Evolutionary conservation across 108 stramenopile species (phyloP).

Genomic region (Aurantiochytrium sp.): DNA sequence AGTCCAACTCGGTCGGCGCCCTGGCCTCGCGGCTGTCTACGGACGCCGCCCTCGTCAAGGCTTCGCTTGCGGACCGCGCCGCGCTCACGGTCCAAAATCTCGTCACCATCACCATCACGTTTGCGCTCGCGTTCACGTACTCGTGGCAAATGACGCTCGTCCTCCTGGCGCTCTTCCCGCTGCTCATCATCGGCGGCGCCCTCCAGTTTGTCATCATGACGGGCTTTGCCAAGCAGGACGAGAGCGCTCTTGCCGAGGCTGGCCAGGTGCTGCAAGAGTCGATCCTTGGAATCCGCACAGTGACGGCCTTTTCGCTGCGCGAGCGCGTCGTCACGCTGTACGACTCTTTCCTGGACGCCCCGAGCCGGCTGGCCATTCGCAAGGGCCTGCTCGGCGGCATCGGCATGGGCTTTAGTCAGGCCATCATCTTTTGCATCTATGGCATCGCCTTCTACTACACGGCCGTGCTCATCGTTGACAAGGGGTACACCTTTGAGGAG

Average conservation of each 20-base stretch:
- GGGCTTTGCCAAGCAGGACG: slow-evolving; percentile 36
- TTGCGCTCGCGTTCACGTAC: slow-evolving; percentile 50
- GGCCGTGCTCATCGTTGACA: slow-evolving; percentile 34
- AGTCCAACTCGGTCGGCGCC: slow-evolving; percentile 4
- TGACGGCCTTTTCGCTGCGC: slow-evolving; percentile 57
- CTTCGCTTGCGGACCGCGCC: slow-evolving; percentile 41
- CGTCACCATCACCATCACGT: slow-evolving; percentile 37
- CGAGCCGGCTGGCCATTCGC: neutral
- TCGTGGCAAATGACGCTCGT: slow-evolving; percentile 54
- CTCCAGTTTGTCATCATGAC: slow-evolving; percentile 44
- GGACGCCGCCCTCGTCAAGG: slow-evolving; percentile 39
- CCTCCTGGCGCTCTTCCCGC: slow-evolving; percentile 55
- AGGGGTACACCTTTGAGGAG: slow-evolving; percentile 35
- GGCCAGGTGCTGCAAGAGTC: slow-evolving; percentile 49
- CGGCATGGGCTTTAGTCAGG: slow-evolving; percentile 41
- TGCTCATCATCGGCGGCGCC: slow-evolving; percentile 47
- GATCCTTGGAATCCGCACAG: slow-evolving; percentile 56
- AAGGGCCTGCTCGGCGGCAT: slow-evolving; percentile 39
- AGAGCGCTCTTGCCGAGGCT: slow-evolving; percentile 38
- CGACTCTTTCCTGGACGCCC: slow-evolving; percentile 40
- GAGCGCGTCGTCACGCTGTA: slow-evolving; percentile 46
- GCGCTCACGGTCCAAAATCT: slow-evolving; percentile 30
- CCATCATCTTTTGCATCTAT: slow-evolving; percentile 43
- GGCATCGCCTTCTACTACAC: slow-evolving; percentile 48
- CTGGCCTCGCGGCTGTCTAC: slow-evolving; percentile 32